Percentiles rank a stretch among this genome's conserved stretches.
These are phyloP conservation scores for Euphorbia peplus DNA, from an alignment of 345 rosid genomes.

Conservation along the genomic window DNA sequence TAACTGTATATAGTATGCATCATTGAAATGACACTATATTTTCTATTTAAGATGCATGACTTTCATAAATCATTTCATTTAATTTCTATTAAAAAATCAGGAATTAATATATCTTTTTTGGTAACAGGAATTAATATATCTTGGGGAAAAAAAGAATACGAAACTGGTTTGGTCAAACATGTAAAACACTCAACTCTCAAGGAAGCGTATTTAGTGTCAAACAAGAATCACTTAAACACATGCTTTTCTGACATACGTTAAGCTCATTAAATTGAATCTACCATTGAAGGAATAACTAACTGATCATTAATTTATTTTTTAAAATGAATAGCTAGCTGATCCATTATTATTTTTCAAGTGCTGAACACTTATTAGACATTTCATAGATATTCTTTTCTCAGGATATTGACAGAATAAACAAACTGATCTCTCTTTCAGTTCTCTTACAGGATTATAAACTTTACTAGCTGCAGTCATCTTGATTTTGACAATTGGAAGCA, in stretches of 20 bases:
- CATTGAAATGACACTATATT: not conserved
- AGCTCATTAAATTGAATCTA: not conserved
- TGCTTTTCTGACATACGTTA: not conserved
- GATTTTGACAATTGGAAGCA: not conserved
- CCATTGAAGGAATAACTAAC: not conserved
- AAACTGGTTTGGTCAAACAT: not conserved
- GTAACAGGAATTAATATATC: not conserved
- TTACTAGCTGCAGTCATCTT: not conserved
- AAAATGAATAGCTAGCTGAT: not conserved
- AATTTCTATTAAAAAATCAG: not conserved
- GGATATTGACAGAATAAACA: not conserved
- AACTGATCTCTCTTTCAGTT: not conserved
- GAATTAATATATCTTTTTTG: not conserved
- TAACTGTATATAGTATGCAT: not conserved
- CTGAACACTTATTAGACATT: not conserved
- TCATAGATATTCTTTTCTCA: not conserved
- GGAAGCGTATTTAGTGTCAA: not conserved
- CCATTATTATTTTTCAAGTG: not conserved
- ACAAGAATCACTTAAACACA: not conserved
- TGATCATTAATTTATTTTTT: too few relatives aligned
- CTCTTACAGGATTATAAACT: not conserved
- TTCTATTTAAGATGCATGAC: not conserved
- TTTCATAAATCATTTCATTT: not conserved
- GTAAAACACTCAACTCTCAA: not conserved
- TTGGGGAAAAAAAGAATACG: not conserved